These are phyloP conservation scores for Mangifera indica DNA, from an alignment of 345 rosid genomes.

Conservation along the genomic window DNA sequence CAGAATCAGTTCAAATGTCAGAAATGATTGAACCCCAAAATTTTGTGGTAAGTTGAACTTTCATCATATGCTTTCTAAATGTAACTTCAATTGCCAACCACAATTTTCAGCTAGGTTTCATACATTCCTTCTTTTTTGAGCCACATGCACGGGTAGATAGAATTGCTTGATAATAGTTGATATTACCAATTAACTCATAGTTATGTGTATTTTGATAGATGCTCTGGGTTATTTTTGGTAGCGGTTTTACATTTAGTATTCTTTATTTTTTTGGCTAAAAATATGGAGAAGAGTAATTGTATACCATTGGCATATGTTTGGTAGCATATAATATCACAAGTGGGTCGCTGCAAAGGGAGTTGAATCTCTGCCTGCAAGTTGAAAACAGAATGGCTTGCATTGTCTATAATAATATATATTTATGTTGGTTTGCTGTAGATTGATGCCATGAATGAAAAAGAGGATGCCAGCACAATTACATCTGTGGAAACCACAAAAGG, in stretches of 20 bases:
- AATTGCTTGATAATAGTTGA: too few species aligned
- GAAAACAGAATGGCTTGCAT: too few species aligned
- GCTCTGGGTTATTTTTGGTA: background rate
- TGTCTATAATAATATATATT: background rate
- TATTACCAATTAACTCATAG: background rate
- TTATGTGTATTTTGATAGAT: background rate
- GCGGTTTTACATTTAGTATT: background rate
- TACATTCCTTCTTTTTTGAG: background rate
- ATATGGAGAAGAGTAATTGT: too few species aligned
- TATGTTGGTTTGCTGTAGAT: constrained; percentile 11
- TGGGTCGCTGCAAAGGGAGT: too few species aligned
- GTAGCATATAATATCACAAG: too few species aligned
- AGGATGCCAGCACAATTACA: background rate
- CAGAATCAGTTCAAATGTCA: background rate
- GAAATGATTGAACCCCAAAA: constrained; percentile 6
- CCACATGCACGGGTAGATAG: background rate
- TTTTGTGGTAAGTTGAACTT: background rate
- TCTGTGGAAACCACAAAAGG: background rate
- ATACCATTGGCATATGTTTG: too few species aligned
- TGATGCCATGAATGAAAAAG: constrained; percentile 16
- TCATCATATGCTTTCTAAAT: background rate
- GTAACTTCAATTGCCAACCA: background rate
- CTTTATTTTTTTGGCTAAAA: too few species aligned
- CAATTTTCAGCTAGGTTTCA: background rate
- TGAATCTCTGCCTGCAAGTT: too few species aligned